A percentile compares a stretch with the other conserved stretches of the same genome.
Evolutionary conservation across 371 early-diverging fungal genomes (phyloP).

Genomic region (Actinomortierella wolfii): DNA sequence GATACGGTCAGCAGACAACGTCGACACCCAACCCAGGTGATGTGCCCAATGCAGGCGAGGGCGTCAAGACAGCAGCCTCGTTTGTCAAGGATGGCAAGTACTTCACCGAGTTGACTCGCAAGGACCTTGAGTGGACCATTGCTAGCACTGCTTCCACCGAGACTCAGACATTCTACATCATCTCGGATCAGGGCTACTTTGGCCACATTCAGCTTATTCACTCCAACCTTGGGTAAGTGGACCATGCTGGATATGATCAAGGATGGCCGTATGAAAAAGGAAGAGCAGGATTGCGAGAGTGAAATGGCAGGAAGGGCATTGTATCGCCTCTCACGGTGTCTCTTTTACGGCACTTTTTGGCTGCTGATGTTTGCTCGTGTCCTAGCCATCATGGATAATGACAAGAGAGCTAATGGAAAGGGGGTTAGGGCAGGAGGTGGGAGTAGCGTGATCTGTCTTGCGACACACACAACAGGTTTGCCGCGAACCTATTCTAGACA

Average conservation of each 20-base stretch:
- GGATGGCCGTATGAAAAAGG: too few relatives aligned
- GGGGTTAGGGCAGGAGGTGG: too few relatives aligned
- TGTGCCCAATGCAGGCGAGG: slow-evolving; percentile 41
- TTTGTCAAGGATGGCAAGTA: slow-evolving; percentile 61
- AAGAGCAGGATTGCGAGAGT: too few relatives aligned
- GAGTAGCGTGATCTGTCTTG: neutral
- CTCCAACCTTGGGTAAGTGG: slow-evolving; percentile 77
- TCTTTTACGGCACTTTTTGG: too few relatives aligned
- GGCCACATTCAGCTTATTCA: slow-evolving; percentile 86
- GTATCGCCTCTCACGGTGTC: too few relatives aligned
- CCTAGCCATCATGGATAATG: too few relatives aligned
- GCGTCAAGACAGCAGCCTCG: slow-evolving; percentile 57
- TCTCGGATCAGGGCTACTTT: slow-evolving; percentile 75
- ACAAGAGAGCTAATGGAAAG: too few relatives aligned
- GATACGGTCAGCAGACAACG: slow-evolving; percentile 17
- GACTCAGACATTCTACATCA: slow-evolving; percentile 87
- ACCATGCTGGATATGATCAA: too few relatives aligned
- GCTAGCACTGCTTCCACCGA: slow-evolving; percentile 83
- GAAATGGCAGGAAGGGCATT: too few relatives aligned
- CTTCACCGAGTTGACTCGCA: slow-evolving; percentile 57
- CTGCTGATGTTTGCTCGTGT: too few relatives aligned
- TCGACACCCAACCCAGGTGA: slow-evolving; percentile 37
- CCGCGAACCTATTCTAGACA: too few relatives aligned
- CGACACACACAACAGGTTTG: too few relatives aligned
- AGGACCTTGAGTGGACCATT: slow-evolving; percentile 77